phyloP scores from a whole-genome alignment of 2,329 filamentous ascomycete species.

The Camillea tinctor region DNA sequence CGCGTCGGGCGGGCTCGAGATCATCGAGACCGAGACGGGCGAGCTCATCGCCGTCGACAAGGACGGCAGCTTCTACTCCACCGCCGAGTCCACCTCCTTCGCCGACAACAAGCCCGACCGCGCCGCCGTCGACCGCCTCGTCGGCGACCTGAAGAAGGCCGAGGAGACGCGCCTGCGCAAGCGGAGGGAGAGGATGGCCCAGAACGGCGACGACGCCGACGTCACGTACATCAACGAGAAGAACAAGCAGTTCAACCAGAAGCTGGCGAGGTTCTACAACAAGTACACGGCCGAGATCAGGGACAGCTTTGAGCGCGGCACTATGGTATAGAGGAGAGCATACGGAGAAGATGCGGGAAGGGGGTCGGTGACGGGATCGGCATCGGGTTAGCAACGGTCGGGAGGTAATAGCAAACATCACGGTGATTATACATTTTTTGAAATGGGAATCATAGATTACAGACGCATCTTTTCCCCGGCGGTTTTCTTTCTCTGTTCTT shows the following conservation, averaged over 20 bases:
- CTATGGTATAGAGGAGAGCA: constrained; percentile 71
- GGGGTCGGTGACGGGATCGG: neutral
- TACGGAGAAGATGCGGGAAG: neutral
- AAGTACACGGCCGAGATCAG: constrained; percentile 97
- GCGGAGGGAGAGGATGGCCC: constrained; percentile 72
- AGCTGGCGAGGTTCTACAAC: constrained; percentile 93
- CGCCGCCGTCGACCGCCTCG: constrained; percentile 82
- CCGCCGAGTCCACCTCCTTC: constrained; percentile 78
- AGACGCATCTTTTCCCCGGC: constrained; percentile 6
- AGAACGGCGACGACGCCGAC: constrained; percentile 82
- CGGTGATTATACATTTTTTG: neutral
- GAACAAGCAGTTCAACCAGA: constrained; percentile 99
- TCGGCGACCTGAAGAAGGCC: constrained; percentile 81
- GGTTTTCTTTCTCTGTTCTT: no score
- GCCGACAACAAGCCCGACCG: constrained; percentile 84
- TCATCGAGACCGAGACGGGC: constrained; percentile 92
- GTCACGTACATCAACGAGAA: constrained; percentile 99
- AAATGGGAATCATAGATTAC: constrained; percentile 6
- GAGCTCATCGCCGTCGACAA: constrained; percentile 93
- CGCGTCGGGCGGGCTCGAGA: constrained; percentile 79
- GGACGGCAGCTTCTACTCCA: constrained; percentile 87
- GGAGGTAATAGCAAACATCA: neutral
- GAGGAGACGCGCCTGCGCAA: constrained; percentile 87
- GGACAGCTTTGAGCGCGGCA: constrained; percentile 96
- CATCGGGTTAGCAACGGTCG: neutral